Conservation (phyloP, 805 yeast genomes). For the Candida corydali region DNA sequence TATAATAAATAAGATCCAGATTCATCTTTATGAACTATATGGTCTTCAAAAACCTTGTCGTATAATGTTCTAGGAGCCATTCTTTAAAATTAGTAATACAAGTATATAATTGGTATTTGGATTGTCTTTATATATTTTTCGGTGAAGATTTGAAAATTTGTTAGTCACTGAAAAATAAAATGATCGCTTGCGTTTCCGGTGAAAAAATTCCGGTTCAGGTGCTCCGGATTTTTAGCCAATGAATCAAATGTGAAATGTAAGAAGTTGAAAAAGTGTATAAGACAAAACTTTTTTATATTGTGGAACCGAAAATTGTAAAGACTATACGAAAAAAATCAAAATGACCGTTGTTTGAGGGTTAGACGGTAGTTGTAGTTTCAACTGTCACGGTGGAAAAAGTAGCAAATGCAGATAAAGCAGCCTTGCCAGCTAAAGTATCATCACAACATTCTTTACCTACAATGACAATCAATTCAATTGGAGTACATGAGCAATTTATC, state of each 20-base stretch:
- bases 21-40: constrained; percentile 84
- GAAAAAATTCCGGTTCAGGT: constrained; percentile 1
- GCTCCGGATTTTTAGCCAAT: neutral
- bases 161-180: constrained; percentile 3
- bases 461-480: constrained; percentile 6
- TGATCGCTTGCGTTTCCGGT: neutral
- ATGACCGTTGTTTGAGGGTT: neutral
- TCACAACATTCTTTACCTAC: constrained; percentile 3
- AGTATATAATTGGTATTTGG: too few species aligned
- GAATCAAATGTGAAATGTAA: constrained; percentile 1
- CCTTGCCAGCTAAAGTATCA: neutral
- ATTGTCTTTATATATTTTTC: too few species aligned
- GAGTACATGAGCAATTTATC: constrained; percentile 4
- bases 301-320: neutral
- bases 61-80: constrained; percentile 69
- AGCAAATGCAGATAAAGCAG: neutral
- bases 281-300: neutral
- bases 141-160: constrained; percentile 1
- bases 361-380: neutral
- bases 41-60: constrained; percentile 95
- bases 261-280: neutral
- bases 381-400: neutral
- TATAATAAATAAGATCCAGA: constrained; percentile 82
- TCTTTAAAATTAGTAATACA: too few species aligned
- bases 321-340: neutral